Evolutionary conservation across 148 eudicot species (phyloP), one percentile per base, ranked within the genome.

Genomic region (Camellia granthamiana): DNA sequence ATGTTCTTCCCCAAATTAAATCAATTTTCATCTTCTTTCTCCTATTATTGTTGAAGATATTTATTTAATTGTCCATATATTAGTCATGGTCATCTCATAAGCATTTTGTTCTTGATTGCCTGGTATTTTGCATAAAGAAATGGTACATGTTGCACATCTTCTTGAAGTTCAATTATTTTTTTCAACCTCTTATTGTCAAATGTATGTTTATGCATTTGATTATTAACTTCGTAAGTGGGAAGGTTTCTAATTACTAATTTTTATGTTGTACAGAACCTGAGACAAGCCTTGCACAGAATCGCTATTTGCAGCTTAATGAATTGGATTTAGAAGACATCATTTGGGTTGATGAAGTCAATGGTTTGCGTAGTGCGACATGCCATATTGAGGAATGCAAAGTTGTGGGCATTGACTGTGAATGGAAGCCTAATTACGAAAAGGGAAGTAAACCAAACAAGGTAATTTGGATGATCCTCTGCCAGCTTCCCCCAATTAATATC

Each of bases 351-450:
- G 91, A 88, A 21, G 84, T 84, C 77, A 90, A 84, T 77, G 83
- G 89, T 68, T 82, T 97, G 87, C 84, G 61, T 80, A 84, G 79
- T 63, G 97, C 99, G n/a, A 90, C 91, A 30, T 66, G 84, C 82
- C 84, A 91, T 67, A 86, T 97, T 74, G 96, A 97, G 85, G 87
- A 88, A 49, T 94, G 95, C 82, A 97, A 97, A 87, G 91, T 97
- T 70, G 83, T 92, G 61, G 99, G 99, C 71, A 23, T 97, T 85
- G 99, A 97, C 89, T 92, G 98, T 87, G 99, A 97, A 82, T 97
- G 99, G 99, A 97, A 91, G 84, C 98, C 99, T 79, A 91, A 89
- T 81, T 92, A 91, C 82, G 87, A 82, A 56, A 97, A 97, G 87
- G 99, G 99, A 80, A 86, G 90, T 86, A 87, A 81, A 77, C 90